These are phyloP conservation scores for Ceratobasidium sp. DNA, from an alignment of 1,284 basidiomycete species.

Conservation along the genomic window DNA sequence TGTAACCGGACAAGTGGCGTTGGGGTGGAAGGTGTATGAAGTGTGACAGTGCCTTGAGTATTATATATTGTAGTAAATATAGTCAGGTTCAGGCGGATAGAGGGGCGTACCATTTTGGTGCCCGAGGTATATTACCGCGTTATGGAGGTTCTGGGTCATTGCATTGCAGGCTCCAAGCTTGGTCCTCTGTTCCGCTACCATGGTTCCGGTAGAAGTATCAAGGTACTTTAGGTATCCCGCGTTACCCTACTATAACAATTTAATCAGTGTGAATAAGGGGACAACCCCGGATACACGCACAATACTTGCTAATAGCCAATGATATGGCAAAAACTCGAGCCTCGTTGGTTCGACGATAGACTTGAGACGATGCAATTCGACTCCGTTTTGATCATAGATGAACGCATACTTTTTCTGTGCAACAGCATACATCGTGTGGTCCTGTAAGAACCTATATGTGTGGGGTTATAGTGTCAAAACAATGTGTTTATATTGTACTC, in stretches of 20 bases:
- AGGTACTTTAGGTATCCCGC: constrained; percentile 95
- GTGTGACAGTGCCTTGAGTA: constrained; percentile 76
- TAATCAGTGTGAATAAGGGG: constrained; percentile 24
- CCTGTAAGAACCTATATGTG: constrained; percentile 82
- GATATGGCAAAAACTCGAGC: constrained; percentile 94
- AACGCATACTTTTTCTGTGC: constrained; percentile 97
- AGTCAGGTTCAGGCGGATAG: background rate
- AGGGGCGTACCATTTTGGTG: constrained; percentile 74
- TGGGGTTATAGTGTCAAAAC: background rate
- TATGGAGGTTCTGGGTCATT: constrained; percentile 92
- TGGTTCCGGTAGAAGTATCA: constrained; percentile 92
- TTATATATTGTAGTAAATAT: background rate
- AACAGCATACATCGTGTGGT: constrained; percentile 92
- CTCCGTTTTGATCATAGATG: constrained; percentile 94
- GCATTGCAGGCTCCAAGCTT: constrained; percentile 86
- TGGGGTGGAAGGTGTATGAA: constrained; percentile 96
- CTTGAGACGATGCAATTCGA: constrained; percentile 89
- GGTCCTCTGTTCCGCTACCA: constrained; percentile 90
- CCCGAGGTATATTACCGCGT: constrained; percentile 92
- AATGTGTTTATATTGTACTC: background rate
- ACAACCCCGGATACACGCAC: constrained; percentile 60
- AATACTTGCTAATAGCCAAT: constrained; percentile 90
- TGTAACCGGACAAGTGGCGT: constrained; percentile 92
- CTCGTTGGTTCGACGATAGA: constrained; percentile 90
- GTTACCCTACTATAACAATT: constrained; percentile 69